These are phyloP conservation scores for Aureobasidium musti DNA, from an alignment of 2,329 filamentous ascomycete genomes.

Conservation along the genomic window DNA sequence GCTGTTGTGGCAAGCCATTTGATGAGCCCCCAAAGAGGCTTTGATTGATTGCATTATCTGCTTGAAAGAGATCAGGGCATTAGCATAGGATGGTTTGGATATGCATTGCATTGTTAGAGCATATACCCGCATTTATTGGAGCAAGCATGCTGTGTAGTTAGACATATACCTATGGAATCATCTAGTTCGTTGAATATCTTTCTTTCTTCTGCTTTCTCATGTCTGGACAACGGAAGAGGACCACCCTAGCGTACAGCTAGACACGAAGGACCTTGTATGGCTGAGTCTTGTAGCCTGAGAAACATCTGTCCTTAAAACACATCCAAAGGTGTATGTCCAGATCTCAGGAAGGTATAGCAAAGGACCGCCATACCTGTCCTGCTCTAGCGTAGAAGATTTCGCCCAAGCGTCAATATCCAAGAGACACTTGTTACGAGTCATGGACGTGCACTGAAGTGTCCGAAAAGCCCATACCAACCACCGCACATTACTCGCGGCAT, in stretches of 20 bases:
- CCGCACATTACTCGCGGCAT: slow-evolving; percentile 1
- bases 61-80: neutral
- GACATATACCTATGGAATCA: neutral
- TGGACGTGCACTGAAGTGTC: neutral
- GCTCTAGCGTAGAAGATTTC: neutral
- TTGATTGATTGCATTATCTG: neutral
- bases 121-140: slow-evolving; percentile 14
- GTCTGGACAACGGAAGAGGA: neutral
- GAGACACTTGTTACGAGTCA: neutral
- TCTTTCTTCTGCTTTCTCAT: neutral
- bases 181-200: neutral
- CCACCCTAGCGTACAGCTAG: neutral
- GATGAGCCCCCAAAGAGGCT: slow-evolving; percentile 23
- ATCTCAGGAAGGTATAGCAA: neutral
- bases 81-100: neutral
- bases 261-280: neutral
- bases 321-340: neutral
- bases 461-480: neutral
- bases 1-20: slow-evolving; percentile 1
- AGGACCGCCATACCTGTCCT: neutral
- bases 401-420: neutral
- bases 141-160: slow-evolving; percentile 2
- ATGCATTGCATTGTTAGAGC: slow-evolving; percentile 19
- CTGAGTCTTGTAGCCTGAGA: neutral
- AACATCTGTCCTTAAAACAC: too few species aligned